Conservation (phyloP, 768 basidiomycete genomes). For the Phallus indusiatus region DNA sequence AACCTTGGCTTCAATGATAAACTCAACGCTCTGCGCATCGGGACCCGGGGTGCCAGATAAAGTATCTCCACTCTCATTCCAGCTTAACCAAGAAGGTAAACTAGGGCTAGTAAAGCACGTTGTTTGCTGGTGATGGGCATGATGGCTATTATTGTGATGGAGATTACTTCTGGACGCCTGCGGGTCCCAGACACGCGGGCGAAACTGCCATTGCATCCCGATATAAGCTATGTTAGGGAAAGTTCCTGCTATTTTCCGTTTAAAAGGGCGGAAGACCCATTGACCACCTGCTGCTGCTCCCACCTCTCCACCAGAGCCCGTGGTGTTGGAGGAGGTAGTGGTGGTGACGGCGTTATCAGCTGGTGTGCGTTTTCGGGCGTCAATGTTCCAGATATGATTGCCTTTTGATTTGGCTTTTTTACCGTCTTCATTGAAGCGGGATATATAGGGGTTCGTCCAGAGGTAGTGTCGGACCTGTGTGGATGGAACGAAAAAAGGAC, state of each 20-base stretch:
- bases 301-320: too few species aligned
- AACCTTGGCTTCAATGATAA: slow-evolving; percentile 72
- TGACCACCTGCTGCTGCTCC: slow-evolving; percentile 41
- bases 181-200: slow-evolving; percentile 94
- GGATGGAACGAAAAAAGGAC: background rate
- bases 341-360: slow-evolving; percentile 14
- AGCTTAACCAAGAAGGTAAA: slow-evolving; percentile 80
- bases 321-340: background rate
- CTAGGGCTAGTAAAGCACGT: slow-evolving; percentile 74
- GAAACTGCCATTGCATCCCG: slow-evolving; percentile 79
- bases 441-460: slow-evolving; percentile 90
- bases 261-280: slow-evolving; percentile 86
- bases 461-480: slow-evolving; percentile 83
- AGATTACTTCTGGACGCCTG: slow-evolving; percentile 78
- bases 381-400: slow-evolving; percentile 98
- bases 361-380: slow-evolving; percentile 66
- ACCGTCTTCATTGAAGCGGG: slow-evolving; percentile 96
- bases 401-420: slow-evolving; percentile 99
- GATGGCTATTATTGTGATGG: slow-evolving; percentile 18
- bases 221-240: slow-evolving; percentile 77
- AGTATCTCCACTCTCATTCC: slow-evolving; percentile 83
- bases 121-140: background rate
- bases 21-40: slow-evolving; percentile 65
- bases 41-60: slow-evolving; percentile 73
- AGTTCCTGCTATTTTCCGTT: slow-evolving; percentile 76